Evolutionary conservation across 2,329 filamentous ascomycete species (phyloP).

Genomic region (Talaromyces piceae): DNA sequence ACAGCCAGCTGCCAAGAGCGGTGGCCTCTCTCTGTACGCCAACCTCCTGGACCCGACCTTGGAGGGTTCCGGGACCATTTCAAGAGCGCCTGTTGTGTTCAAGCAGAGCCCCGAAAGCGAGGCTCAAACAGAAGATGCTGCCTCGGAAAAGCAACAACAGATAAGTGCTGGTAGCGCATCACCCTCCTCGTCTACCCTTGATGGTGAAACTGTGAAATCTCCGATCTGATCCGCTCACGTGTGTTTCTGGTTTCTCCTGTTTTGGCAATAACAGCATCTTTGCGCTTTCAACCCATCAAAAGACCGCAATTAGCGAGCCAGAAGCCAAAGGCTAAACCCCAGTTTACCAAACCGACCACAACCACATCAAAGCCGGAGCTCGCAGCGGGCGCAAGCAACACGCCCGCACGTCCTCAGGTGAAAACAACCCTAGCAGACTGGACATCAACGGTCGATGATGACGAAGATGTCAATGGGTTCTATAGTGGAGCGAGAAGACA

Average conservation of each 20-base stretch:
- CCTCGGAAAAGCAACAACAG: constrained; percentile 58
- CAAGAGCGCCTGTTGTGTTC: constrained; percentile 67
- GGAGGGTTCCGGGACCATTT: constrained; percentile 56
- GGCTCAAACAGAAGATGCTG: constrained; percentile 40
- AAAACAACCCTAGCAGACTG: constrained; percentile 76
- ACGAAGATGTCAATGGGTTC: constrained; percentile 64
- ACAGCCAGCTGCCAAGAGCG: constrained; percentile 2
- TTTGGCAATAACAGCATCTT: constrained; percentile 44
- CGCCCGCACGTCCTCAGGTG: constrained; percentile 39
- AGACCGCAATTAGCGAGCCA: constrained; percentile 59
- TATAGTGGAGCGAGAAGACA: constrained; percentile 62
- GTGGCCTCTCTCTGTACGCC: constrained; percentile 66
- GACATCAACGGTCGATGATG: constrained; percentile 71
- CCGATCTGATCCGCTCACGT: constrained; percentile 42
- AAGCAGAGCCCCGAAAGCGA: constrained; percentile 48
- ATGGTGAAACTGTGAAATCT: constrained; percentile 14
- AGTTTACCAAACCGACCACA: constrained; percentile 45
- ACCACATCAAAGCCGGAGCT: constrained; percentile 22
- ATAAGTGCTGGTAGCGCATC: constrained; percentile 53
- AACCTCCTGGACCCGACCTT: constrained; percentile 61
- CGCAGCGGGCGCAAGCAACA: constrained; percentile 15
- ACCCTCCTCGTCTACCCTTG: constrained; percentile 24
- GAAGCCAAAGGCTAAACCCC: constrained; percentile 56
- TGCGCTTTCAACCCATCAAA: constrained; percentile 82
- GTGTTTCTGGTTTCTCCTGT: constrained; percentile 24